Evolutionary conservation across 805 yeast species (phyloP).

Genomic region (Isabelozyma heimii): DNA sequence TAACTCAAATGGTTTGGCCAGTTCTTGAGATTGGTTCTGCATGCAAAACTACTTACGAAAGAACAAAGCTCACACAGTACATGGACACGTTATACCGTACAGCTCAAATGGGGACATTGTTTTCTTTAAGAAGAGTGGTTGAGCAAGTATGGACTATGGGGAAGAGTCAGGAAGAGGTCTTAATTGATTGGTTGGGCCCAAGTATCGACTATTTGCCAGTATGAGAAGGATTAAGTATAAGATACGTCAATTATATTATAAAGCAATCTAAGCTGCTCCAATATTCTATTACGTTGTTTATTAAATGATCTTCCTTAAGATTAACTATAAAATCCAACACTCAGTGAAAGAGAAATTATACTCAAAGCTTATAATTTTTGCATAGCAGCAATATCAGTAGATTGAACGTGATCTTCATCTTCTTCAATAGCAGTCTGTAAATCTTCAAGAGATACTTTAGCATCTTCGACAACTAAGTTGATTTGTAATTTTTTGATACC

Average conservation of each 20-base stretch:
- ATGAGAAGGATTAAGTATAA: background rate
- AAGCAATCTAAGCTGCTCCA: background rate
- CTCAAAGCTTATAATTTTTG: conserved; percentile 73
- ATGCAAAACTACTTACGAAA: conserved; percentile 32
- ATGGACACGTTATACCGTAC: conserved; percentile 44
- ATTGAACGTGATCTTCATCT: conserved; percentile 99
- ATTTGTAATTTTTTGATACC: conserved; percentile 99
- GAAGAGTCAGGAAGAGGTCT: conserved; percentile 39
- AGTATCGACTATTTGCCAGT: conserved; percentile 52
- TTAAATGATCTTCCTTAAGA: background rate
- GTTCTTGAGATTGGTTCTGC: conserved; percentile 49
- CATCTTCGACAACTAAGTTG: conserved; percentile 98
- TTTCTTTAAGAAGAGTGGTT: conserved; percentile 40
- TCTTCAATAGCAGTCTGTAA: conserved; percentile 76
- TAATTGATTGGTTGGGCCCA: conserved; percentile 47
- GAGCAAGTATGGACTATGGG: conserved; percentile 48
- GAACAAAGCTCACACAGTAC: conserved; percentile 23
- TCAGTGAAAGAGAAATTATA: background rate
- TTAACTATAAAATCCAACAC: background rate
- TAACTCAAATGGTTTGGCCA: conserved; percentile 67
- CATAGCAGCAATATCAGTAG: conserved; percentile 99
- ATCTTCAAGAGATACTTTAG: conserved; percentile 87
- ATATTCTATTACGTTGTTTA: background rate
- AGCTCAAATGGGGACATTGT: conserved; percentile 55
- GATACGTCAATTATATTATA: background rate